phyloP scores from a whole-genome alignment of 1,284 basidiomycete species.

The Boletus semigastroideus region DNA sequence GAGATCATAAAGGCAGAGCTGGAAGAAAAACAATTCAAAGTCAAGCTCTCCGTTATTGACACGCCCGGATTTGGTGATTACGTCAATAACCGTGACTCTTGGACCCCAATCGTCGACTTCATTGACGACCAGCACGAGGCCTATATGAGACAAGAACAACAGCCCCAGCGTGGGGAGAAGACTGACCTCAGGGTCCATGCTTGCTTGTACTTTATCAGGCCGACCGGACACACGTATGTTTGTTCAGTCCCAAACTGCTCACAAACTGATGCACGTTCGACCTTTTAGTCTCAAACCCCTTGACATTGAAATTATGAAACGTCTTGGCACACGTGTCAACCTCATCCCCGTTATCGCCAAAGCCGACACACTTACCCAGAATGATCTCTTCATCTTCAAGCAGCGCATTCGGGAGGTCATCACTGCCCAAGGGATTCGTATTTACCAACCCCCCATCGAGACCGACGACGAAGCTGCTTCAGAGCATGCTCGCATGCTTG shows the following conservation, averaged over 20 bases:
- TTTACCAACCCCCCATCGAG: constrained; percentile 94
- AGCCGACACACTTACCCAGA: constrained; percentile 92
- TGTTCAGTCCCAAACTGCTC: background rate
- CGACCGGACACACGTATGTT: constrained; percentile 91
- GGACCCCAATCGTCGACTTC: constrained; percentile 98
- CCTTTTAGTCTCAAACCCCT: constrained; percentile 86
- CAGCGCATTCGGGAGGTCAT: constrained; percentile 93
- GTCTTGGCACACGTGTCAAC: constrained; percentile 95
- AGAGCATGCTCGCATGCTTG: constrained; percentile 87
- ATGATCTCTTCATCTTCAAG: constrained; percentile 91
- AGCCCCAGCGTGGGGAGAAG: constrained; percentile 91
- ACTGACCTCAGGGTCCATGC: constrained; percentile 96
- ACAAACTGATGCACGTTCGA: constrained; percentile 3
- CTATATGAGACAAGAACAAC: constrained; percentile 99
- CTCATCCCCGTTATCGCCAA: constrained; percentile 96
- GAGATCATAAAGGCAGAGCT: constrained; percentile 97
- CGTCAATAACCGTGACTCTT: constrained; percentile 99
- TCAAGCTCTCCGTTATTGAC: constrained; percentile 98
- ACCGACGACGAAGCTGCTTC: constrained; percentile 85
- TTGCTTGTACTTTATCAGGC: constrained; percentile 96
- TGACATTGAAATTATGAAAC: constrained; percentile 98
- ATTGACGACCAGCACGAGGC: constrained; percentile 99
- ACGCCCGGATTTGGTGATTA: constrained; percentile 99
- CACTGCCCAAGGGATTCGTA: constrained; percentile 87
- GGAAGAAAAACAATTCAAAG: constrained; percentile 99